Evolutionary conservation across 2,329 filamentous ascomycete species (phyloP), one percentile per base, ranked within the genome.

Genomic region (Cryoendolithus antarcticus): DNA sequence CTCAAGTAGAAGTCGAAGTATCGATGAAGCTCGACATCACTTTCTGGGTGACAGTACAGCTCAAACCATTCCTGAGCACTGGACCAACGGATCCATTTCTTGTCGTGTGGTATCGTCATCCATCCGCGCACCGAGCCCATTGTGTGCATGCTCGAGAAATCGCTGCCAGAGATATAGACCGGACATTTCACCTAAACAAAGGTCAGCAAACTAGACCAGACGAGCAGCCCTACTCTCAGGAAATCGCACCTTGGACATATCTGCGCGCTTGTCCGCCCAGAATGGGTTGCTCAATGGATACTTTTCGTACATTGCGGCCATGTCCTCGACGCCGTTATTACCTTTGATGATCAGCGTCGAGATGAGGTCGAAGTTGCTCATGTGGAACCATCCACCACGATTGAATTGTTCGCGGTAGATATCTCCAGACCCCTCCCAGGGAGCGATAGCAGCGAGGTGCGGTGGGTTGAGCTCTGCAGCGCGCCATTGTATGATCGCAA

Each of bases 381-480:
- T 30, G n/a, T 21, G 29, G 19, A 32, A 40, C 11, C 32, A 29
- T 9, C 38, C 38, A 11, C 38, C 38, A 3, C 33, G 29, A 9
- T n/a, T 11, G 29, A 40, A 40, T 9, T 40, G 38, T 8, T 40
- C 38, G 19, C 38, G n/a, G 43, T 66, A 71, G 3, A 69, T 46
- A 43, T 71, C 68, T 1, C 59, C 59, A 30, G 53, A 61, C 8
- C 63, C 67, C 47, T 72, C 68, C 65, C 65, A 66, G 33, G 56
- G 70, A 1, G 64, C 65, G 29, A 70, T 66, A 0, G 58, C 57
- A n/a, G 56, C 56, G 4, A 69, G 53, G 9, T 54, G 57, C 1
- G 65, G 66, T 6, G 66, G 66, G 11, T 59, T 52, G 32, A 60
- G 48, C 1, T 62, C 53, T 0, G 64, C 66, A 9, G 67, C 58